Percentiles rank a stretch among this genome's conserved stretches.
phyloP scores from a whole-genome alignment of 176 grass and related monocot genomes.

The Oryza coarctata region DNA sequence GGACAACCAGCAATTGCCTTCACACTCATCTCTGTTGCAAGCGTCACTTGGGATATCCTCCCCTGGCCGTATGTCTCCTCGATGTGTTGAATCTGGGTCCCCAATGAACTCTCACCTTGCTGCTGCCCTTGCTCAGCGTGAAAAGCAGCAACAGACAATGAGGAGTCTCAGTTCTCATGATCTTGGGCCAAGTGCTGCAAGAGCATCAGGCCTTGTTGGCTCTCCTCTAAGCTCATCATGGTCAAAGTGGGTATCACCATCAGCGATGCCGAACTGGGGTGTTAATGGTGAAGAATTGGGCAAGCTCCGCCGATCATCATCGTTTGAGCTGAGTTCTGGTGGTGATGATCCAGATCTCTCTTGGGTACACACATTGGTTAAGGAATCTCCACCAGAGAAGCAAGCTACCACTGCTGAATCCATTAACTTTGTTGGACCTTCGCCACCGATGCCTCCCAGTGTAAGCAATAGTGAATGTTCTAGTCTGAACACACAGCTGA shows the following conservation, averaged over 20 bases:
- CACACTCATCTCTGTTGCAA: slow-evolving; percentile 64
- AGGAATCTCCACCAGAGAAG: slow-evolving; percentile 75
- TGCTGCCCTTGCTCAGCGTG: slow-evolving; percentile 52
- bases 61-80: slow-evolving; percentile 68
- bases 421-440: slow-evolving; percentile 40
- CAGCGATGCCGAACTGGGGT: slow-evolving; percentile 57
- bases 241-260: slow-evolving; percentile 67
- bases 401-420: slow-evolving; percentile 34
- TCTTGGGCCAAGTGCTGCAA: slow-evolving; percentile 55
- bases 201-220: slow-evolving; percentile 39
- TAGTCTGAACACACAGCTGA: slow-evolving; percentile 22
- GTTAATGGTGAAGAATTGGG: slow-evolving; percentile 73
- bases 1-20: slow-evolving; percentile 62
- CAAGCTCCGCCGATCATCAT: slow-evolving; percentile 67
- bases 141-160: slow-evolving; percentile 75
- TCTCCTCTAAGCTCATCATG: slow-evolving; percentile 64
- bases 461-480: slow-evolving; percentile 28
- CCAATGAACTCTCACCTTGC: slow-evolving; percentile 70
- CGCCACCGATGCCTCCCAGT: slow-evolving; percentile 22
- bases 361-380: slow-evolving; percentile 79
- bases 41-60: slow-evolving; percentile 62
- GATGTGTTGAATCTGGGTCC: slow-evolving; percentile 56
- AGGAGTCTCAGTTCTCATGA: slow-evolving; percentile 81
- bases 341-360: slow-evolving; percentile 76
- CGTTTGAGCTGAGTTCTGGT: slow-evolving; percentile 64